Conservation (phyloP, 495 filamentous ascomycete genomes). For the Tetracladium setigerum region DNA sequence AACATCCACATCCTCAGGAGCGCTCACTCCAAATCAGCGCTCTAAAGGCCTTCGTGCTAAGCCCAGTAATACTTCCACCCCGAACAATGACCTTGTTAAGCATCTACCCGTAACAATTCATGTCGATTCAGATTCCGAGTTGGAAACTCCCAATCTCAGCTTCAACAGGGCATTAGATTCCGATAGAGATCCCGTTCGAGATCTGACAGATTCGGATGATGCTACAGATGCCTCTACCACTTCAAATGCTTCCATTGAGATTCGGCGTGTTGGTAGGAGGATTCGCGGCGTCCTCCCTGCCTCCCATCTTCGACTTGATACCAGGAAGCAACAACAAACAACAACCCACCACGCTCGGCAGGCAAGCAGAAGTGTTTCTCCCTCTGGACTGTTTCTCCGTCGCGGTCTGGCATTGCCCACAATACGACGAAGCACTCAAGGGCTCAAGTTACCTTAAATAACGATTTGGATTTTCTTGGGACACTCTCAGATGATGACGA, state of each 20-base stretch:
- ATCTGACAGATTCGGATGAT: background rate
- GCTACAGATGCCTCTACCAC: conserved; percentile 5
- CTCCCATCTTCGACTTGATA: conserved; percentile 79
- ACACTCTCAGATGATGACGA: conserved; percentile 41
- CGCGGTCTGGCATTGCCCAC: conserved; percentile 46
- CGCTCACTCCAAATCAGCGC: background rate
- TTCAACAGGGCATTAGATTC: too few relatives aligned
- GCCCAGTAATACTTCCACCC: background rate
- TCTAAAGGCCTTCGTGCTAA: too few relatives aligned
- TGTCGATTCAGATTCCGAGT: too few relatives aligned
- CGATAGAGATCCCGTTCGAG: conserved; percentile 12
- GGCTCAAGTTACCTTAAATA: conserved; percentile 9
- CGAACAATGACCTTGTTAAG: too few relatives aligned
- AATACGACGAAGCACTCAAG: conserved; percentile 3
- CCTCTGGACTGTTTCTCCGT: conserved; percentile 22
- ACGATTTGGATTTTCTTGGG: conserved; percentile 29
- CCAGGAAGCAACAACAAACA: conserved; percentile 28
- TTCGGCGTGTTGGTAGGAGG: conserved; percentile 36
- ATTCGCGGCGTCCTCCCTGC: conserved; percentile 86
- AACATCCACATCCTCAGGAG: conserved; percentile 4
- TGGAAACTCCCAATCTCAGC: too few relatives aligned
- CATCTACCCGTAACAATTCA: too few relatives aligned
- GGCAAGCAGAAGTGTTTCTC: conserved; percentile 21
- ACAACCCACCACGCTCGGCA: conserved; percentile 30
- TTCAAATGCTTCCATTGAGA: conserved; percentile 34